A percentile compares a stretch with the other conserved stretches of the same genome.
Evolutionary conservation across 2,329 filamentous ascomycete species (phyloP).

Genomic region (Bipolaris oryzae): DNA sequence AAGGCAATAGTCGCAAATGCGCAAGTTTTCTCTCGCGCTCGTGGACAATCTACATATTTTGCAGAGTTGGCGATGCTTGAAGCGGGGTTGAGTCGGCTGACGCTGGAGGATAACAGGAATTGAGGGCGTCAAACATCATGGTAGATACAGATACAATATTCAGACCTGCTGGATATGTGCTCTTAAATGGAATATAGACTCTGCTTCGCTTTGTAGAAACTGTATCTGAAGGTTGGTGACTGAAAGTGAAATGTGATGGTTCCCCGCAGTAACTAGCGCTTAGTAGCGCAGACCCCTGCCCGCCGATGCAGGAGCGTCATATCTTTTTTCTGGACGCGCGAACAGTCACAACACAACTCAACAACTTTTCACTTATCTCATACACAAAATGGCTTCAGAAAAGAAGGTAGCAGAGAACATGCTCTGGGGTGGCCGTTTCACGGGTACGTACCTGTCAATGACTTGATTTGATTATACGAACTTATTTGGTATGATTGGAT

Average conservation of each 20-base stretch:
- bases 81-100: too few species aligned
- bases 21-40: too few species aligned
- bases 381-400: constrained; percentile 38
- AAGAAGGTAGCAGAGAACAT: constrained; percentile 49
- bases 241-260: neutral
- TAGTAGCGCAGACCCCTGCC: constrained; percentile 22
- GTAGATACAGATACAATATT: too few species aligned
- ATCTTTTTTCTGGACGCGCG: constrained; percentile 28
- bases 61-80: too few species aligned
- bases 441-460: constrained; percentile 8
- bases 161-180: too few species aligned
- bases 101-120: too few species aligned
- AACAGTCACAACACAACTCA: constrained; percentile 29
- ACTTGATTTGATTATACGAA: neutral
- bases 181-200: too few species aligned
- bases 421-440: constrained; percentile 48
- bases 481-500: constrained; percentile 3
- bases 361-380: neutral
- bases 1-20: too few species aligned
- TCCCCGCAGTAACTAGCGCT: constrained; percentile 12
- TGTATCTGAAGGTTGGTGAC: too few species aligned
- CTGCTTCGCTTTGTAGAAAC: too few species aligned
- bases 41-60: too few species aligned
- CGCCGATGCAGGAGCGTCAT: constrained; percentile 33
- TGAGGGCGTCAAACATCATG: too few species aligned